phyloP scores from a whole-genome alignment of 139 green algal genomes.

The Diplosphaera chodatii region DNA sequence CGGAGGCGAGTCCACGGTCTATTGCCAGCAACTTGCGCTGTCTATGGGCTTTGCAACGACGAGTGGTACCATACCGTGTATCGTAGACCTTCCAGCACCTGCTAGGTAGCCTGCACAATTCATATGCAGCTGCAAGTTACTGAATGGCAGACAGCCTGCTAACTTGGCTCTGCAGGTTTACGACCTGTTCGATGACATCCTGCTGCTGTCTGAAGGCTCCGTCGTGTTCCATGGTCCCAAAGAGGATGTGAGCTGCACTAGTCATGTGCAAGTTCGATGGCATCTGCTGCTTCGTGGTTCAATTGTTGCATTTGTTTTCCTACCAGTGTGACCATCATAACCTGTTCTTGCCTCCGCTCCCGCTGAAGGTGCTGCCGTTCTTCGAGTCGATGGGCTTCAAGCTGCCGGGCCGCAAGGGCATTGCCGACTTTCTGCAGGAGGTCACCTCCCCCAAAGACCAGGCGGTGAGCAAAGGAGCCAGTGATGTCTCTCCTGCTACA shows the following conservation, averaged over 20 bases:
- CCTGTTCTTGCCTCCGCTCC: too few species aligned
- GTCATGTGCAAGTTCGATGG: too few species aligned
- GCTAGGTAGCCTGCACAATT: too few species aligned
- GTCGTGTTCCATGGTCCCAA: slow-evolving; percentile 46
- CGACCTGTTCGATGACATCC: slow-evolving; percentile 57
- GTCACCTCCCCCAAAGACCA: slow-evolving; percentile 32
- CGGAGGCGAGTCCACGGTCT: slow-evolving; percentile 11
- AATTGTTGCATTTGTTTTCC: too few species aligned
- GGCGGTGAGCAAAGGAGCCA: slow-evolving; percentile 7
- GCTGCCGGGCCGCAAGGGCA: slow-evolving; percentile 42
- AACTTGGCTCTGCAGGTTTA: slow-evolving; percentile 20
- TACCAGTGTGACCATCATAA: too few species aligned
- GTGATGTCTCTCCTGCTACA: too few species aligned
- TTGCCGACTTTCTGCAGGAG: slow-evolving; percentile 64
- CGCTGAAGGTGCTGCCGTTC: slow-evolving; percentile 35
- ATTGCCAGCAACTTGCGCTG: too few species aligned
- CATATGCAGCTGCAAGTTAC: background rate
- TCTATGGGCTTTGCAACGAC: too few species aligned
- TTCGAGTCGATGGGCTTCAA: slow-evolving; percentile 54
- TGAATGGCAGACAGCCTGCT: background rate
- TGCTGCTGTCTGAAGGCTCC: slow-evolving; percentile 45
- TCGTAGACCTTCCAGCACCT: too few species aligned
- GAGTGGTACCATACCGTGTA: too few species aligned
- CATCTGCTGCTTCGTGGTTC: too few species aligned
- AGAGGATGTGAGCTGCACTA: slow-evolving; percentile 18